phyloP scores from a whole-genome alignment of 1,139 yeast genomes.

The Casaregolazyma suthepensis region DNA sequence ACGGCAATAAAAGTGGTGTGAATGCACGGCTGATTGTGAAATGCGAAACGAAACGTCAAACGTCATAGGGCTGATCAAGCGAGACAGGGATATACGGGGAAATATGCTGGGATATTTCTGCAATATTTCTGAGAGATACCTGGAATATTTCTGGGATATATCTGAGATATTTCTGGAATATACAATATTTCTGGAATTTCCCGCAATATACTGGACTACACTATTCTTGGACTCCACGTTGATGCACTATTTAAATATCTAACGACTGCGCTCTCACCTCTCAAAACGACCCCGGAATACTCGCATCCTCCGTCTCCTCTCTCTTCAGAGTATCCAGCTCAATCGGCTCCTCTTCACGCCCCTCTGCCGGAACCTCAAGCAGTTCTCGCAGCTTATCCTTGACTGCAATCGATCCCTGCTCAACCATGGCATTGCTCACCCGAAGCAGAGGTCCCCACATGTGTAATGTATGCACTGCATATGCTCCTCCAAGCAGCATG shows the following conservation, averaged over 20 bases:
- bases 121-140: too few species aligned
- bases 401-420: constrained; percentile 50
- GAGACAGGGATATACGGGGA: background rate
- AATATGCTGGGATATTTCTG: too few species aligned
- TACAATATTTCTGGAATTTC: too few species aligned
- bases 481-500: constrained; percentile 56
- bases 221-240: background rate
- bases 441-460: constrained; percentile 69
- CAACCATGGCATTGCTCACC: constrained; percentile 52
- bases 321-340: background rate
- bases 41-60: too few species aligned
- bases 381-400: constrained; percentile 47
- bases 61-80: background rate
- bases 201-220: too few species aligned
- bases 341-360: background rate
- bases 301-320: background rate
- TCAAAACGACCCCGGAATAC: background rate
- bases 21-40: background rate
- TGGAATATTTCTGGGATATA: too few species aligned
- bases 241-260: background rate
- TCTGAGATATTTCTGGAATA: too few species aligned
- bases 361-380: constrained; percentile 19
- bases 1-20: background rate
- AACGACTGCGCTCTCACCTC: background rate
- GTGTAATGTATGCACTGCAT: constrained; percentile 63